Conservation (phyloP, 352 stramenopile genomes). For the Phytophthora melonis region DNA sequence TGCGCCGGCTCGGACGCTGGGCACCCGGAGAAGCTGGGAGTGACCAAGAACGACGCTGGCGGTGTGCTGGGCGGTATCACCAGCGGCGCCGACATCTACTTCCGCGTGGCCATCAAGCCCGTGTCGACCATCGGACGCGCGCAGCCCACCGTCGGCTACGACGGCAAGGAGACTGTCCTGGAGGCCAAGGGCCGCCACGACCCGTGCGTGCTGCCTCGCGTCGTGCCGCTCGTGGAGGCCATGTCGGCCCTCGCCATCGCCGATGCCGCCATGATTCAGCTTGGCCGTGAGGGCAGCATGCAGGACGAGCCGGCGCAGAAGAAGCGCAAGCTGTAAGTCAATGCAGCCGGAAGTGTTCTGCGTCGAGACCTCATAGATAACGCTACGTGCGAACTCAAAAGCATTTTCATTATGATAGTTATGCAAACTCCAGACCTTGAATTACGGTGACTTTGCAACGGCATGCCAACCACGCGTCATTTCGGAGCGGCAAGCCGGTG, state of each 20-base stretch:
- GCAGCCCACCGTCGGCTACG: constrained; percentile 95
- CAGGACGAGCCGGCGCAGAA: constrained; percentile 61
- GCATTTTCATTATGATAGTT: constrained; percentile 39
- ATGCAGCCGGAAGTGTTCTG: constrained; percentile 7
- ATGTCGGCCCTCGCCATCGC: constrained; percentile 98
- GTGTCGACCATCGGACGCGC: constrained; percentile 98
- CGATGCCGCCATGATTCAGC: constrained; percentile 97
- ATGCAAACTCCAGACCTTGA: constrained; percentile 9
- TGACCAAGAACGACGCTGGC: constrained; percentile 91
- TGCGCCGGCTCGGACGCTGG: constrained; percentile 53
- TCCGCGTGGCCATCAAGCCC: constrained; percentile 99
- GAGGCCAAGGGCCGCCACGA: constrained; percentile 98
- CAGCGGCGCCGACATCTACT: constrained; percentile 98
- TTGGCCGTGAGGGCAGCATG: constrained; percentile 86
- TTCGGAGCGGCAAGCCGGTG: background rate
- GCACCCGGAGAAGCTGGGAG: constrained; percentile 64
- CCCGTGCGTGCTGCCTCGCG: constrained; percentile 97
- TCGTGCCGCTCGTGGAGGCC: constrained; percentile 97
- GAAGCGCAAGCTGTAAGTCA: constrained; percentile 67
- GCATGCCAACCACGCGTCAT: background rate
- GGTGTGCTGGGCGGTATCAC: constrained; percentile 99
- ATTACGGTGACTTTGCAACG: too few species aligned
- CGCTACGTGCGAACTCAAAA: constrained; percentile 29
- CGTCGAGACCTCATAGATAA: constrained; percentile 39
- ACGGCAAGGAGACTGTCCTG: constrained; percentile 96